Base-by-base conservation (phyloP, 202 grass and related monocot genomes). In the Schoenoplectus triqueter region DNA sequence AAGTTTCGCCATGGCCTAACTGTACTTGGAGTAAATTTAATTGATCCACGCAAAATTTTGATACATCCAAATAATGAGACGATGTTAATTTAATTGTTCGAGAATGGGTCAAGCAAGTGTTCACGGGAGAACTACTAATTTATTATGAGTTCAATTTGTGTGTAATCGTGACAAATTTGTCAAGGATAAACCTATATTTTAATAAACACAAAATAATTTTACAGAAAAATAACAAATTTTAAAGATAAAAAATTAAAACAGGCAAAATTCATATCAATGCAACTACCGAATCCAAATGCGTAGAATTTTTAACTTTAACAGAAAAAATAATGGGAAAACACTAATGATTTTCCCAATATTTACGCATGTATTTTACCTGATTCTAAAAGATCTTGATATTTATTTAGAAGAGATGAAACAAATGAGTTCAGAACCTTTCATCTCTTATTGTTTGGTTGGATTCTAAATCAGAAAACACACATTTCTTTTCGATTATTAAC, bases 1-100 rank as follows among this genome's bases (percentile, higher is more conserved):
- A 61, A 18, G 7, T 79, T 79, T 79, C 39, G 75, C 6, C 14
- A 44, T 17, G 15, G 7, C 51, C 52, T n/a, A 77, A 77, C 73
- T 45, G 54, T 60, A 42, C 2, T 61, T 61, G 39, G 11, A 7
- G 13, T 79, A 42, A 45, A 44, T 45, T 71, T 78, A 59, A 45
- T 57, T 21, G 73, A 77, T 77, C 4, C 6, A 59, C 73, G 22
- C 52, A 59, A 41, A n/a, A 18, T 61, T 6, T 61, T 31, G 39
- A 31, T 79, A 60, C 60, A 78, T 78, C 14, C 7, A 61, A 14
- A 61, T 61, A 18, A 4, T 78, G 4, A 15, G 31, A 31, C 31
- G 3, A 10, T 18, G 54, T 59, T 17, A 78, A 31, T 31, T 31
- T 31, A 31, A 31, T 31, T 31, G 31, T 4, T 4, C 11, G 31